Percentiles rank a stretch among this genome's conserved stretches.
These are phyloP conservation scores for Hymenotorrendiella dingleyae DNA, from an alignment of 2,329 filamentous ascomycete genomes.

Conservation along the genomic window DNA sequence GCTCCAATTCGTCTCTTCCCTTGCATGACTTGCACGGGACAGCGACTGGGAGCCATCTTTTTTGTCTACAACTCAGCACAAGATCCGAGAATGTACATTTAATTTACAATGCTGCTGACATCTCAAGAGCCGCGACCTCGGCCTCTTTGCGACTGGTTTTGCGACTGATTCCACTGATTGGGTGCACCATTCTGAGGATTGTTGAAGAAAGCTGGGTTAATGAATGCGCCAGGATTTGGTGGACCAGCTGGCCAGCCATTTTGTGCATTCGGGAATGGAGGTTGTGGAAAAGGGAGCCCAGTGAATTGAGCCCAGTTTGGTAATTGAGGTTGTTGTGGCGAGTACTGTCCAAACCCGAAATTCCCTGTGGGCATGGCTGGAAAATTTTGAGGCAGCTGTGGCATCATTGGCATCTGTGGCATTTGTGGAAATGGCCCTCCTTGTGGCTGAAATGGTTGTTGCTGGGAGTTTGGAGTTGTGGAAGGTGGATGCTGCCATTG, in stretches of 20 bases:
- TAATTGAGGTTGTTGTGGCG: constrained; percentile 22
- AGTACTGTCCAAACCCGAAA: constrained; percentile 6
- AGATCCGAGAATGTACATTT: constrained; percentile 11
- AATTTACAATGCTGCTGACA: constrained; percentile 8
- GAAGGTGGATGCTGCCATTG: constrained; percentile 10
- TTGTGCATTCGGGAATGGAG: constrained; percentile 10
- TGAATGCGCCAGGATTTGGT: constrained; percentile 21
- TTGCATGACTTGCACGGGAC: neutral
- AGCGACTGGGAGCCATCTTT: too few relatives aligned
- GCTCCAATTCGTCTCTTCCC: constrained; percentile 2
- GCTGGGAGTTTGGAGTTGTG: constrained; percentile 1
- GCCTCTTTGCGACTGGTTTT: constrained; percentile 10
- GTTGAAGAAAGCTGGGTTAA: constrained; percentile 29
- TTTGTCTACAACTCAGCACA: neutral
- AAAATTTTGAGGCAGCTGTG: constrained; percentile 4
- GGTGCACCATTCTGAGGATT: constrained; percentile 10
- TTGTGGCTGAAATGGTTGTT: constrained; percentile 1
- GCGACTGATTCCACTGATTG: constrained; percentile 18
- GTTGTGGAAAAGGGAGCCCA: too few relatives aligned
- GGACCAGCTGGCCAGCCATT: constrained; percentile 13
- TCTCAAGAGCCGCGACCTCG: constrained; percentile 9
- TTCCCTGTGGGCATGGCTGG: neutral
- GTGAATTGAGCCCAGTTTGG: constrained; percentile 22
- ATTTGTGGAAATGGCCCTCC: constrained; percentile 9
- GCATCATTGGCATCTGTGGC: constrained; percentile 7